A percentile compares a stretch with the other conserved stretches of the same genome.
Conservation (phyloP, 1,284 basidiomycete genomes). For the Volvariella volvacea region DNA sequence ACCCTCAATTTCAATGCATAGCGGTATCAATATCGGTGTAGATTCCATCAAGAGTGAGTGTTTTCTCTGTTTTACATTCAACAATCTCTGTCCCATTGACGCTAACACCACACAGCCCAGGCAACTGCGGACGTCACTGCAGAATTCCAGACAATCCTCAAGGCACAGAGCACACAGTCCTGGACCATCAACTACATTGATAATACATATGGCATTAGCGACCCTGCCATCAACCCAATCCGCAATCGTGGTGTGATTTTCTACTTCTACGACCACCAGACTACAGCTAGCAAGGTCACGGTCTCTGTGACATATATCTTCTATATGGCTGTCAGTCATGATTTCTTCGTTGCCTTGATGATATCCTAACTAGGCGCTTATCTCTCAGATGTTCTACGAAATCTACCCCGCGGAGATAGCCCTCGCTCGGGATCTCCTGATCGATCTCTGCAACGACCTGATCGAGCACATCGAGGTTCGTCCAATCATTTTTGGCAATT, state of each 20-base stretch:
- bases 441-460: conserved; percentile 1
- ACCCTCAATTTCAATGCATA: too few relatives aligned
- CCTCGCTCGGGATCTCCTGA: background rate
- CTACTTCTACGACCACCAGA: background rate
- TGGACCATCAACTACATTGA: conserved; percentile 1
- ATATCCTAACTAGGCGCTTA: too few relatives aligned
- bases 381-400: conserved; percentile 1
- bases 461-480: conserved; percentile 1
- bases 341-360: background rate
- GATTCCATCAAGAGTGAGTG: too few relatives aligned
- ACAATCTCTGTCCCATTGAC: too few relatives aligned
- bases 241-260: background rate
- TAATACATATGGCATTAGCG: background rate
- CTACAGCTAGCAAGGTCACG: background rate
- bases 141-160: background rate
- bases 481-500: background rate
- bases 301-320: conserved; percentile 3
- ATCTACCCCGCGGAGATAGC: background rate
- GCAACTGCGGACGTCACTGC: background rate
- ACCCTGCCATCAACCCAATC: background rate
- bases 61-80: too few relatives aligned
- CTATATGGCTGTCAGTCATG: background rate
- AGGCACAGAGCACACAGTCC: background rate
- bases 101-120: too few relatives aligned
- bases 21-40: too few relatives aligned